Evolutionary conservation across 441 rosid species (phyloP).

Genomic region (Eugenia klotzschiana): DNA sequence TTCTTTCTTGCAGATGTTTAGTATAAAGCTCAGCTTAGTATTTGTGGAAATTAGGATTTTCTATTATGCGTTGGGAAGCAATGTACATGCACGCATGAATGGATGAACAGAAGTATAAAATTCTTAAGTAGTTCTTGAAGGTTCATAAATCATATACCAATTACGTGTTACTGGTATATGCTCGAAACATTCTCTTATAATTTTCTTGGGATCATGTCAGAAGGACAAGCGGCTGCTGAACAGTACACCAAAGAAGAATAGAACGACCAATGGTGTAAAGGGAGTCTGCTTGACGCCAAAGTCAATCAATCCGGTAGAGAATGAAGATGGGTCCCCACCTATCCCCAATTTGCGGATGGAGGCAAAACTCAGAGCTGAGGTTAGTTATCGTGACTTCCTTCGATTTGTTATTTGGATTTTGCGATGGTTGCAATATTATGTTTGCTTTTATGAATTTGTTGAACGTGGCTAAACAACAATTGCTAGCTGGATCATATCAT

Average conservation of each 20-base stretch:
- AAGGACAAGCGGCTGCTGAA: conserved; percentile 24
- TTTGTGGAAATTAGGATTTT: neutral
- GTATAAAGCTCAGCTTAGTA: neutral
- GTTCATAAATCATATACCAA: neutral
- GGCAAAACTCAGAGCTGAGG: conserved; percentile 70
- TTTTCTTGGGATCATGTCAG: neutral
- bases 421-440: neutral
- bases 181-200: neutral
- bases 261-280: neutral
- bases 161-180: neutral
- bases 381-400: conserved; percentile 4
- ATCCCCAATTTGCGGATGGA: conserved; percentile 68
- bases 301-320: conserved; percentile 8
- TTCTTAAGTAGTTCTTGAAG: neutral
- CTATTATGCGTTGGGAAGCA: neutral
- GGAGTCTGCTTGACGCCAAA: neutral
- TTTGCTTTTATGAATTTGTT: neutral
- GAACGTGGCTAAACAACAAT: neutral
- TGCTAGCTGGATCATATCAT: neutral
- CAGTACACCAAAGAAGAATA: conserved; percentile 13
- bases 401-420: neutral
- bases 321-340: conserved; percentile 12
- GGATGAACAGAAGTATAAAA: neutral
- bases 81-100: neutral
- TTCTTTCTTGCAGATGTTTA: neutral